Percentiles rank a stretch among this genome's conserved stretches.
Conservation (phyloP, 805 yeast species). For the Candida nitratophila region DNA sequence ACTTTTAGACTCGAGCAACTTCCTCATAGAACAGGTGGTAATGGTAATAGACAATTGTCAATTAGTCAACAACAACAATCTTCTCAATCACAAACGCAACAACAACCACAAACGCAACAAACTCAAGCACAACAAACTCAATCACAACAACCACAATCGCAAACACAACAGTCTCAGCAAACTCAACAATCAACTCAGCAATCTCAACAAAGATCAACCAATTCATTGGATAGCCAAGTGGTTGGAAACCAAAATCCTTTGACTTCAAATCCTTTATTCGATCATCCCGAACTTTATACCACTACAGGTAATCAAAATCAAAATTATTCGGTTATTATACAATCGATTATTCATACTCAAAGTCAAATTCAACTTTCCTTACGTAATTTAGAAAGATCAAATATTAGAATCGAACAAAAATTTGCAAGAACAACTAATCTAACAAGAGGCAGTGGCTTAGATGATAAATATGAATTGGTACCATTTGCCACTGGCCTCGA, state of each 20-base stretch:
- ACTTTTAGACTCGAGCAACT: slow-evolving; percentile 13
- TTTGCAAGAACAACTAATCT: slow-evolving; percentile 17
- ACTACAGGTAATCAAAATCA: background rate
- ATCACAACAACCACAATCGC: background rate
- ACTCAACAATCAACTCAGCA: slow-evolving; percentile 11
- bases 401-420: slow-evolving; percentile 21
- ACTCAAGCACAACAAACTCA: slow-evolving; percentile 2
- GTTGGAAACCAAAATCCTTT: background rate
- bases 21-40: slow-evolving; percentile 3
- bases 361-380: slow-evolving; percentile 13
- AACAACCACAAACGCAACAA: slow-evolving; percentile 3
- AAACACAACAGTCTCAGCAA: background rate
- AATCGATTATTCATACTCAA: slow-evolving; percentile 12
- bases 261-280: background rate
- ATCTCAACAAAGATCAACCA: background rate
- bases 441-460: slow-evolving; percentile 24
- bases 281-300: background rate
- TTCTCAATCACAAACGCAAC: slow-evolving; percentile 1
- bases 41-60: background rate
- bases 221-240: background rate
- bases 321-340: slow-evolving; percentile 1
- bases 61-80: slow-evolving; percentile 1
- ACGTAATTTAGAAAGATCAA: slow-evolving; percentile 12
- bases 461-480: slow-evolving; percentile 20
- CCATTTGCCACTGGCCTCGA: slow-evolving; percentile 19